Evolutionary conservation across 768 basidiomycete species (phyloP), one percentile per base, ranked within the genome.

Genomic region (Suillus subalutaceus): DNA sequence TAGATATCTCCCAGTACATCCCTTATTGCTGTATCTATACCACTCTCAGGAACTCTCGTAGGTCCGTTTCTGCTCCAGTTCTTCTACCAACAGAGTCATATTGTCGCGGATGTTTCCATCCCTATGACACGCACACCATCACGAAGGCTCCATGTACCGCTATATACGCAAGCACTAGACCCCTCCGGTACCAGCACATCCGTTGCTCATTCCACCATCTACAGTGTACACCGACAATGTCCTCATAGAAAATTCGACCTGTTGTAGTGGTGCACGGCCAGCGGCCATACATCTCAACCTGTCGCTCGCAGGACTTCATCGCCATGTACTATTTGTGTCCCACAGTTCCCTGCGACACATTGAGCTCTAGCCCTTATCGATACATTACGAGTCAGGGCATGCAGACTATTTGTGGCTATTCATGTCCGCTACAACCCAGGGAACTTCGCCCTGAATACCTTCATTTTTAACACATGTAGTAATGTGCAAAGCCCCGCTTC

Each of bases 261-360:
- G 8, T 58, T 58, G 23, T 16, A 26, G 68, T 65, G 70, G 67
- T 56, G 30, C 65, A 68, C 15, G 62, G 67, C 4, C 9, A 9
- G 5, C 10, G 8, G 4, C 9, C 18, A 50, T 38, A 53, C 66
- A 20, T 7, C 56, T 10, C 71, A 73, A 38, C 53, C n/a, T 16
- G 15, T 58, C 15, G 9, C 12, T 58, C 13, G 23, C 15, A 40
- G 32, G 16, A 40, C 10, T 58, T 37, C 38, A 40, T 46, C 9
- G n/a, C 66, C 65, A 10, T 46, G 9, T n/a, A 12, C n/a, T 46
- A 46, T 46, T n/a, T 46, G 18, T 46, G 46, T 9, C 20, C 20
- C n/a, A 3, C 18, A 44, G 7, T 4, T 18, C 43, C 16, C 16
- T 46, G 9, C 44, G 44, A 44, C 3, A 46, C 46, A 1, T n/a